phyloP scores from a whole-genome alignment of 148 eudicot species.

The Fallopia convolvulus region DNA sequence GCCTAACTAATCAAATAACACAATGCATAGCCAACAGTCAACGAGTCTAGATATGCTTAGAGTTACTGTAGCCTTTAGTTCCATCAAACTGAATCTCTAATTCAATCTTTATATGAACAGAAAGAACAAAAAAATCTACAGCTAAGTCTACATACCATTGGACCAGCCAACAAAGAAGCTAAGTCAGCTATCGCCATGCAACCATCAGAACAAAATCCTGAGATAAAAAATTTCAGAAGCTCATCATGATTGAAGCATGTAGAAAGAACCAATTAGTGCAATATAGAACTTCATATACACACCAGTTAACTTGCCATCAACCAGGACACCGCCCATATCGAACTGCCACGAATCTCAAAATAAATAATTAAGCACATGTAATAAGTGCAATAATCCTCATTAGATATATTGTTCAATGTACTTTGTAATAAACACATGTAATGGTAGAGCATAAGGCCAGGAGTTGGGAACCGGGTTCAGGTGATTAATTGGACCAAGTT shows the following conservation, averaged over 20 bases:
- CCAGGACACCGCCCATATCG: slow-evolving; percentile 79
- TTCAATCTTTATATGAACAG: not conserved
- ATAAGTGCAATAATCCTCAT: too few relatives aligned
- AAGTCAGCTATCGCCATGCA: slow-evolving; percentile 95
- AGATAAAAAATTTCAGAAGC: slow-evolving; percentile 5
- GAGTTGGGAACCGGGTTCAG: too few relatives aligned
- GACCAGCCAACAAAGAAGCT: slow-evolving; percentile 93
- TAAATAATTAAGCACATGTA: not conserved
- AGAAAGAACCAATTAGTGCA: not conserved
- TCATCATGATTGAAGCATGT: not conserved
- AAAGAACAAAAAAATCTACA: not conserved
- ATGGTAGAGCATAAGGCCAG: too few relatives aligned
- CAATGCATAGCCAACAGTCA: not conserved
- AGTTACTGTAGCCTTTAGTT: not conserved
- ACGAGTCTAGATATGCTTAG: not conserved
- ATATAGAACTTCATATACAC: slow-evolving; percentile 12
- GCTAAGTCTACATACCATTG: slow-evolving; percentile 45
- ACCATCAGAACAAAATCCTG: slow-evolving; percentile 74
- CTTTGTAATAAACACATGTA: too few relatives aligned
- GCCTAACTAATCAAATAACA: not conserved
- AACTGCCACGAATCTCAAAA: slow-evolving; percentile 37
- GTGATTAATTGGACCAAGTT: too few relatives aligned
- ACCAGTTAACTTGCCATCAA: slow-evolving; percentile 68
- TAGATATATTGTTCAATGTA: too few relatives aligned
- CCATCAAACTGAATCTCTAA: too few relatives aligned